Evolutionary conservation across 2,329 filamentous ascomycete genomes (phyloP).

Genomic region (Venturia nashicola): DNA sequence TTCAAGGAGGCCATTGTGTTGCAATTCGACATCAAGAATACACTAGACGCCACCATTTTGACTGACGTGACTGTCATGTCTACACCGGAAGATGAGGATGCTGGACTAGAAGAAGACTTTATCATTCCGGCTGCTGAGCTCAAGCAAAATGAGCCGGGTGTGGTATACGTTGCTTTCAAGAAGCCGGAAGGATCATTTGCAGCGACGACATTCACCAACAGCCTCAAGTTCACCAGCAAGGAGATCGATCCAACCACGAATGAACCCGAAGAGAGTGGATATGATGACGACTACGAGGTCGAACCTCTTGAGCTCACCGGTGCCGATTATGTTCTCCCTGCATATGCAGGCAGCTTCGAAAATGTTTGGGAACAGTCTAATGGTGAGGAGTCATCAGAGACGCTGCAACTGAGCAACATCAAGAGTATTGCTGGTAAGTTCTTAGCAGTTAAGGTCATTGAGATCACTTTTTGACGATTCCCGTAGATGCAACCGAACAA

Average conservation of each 20-base stretch:
- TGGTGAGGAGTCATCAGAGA: constrained; percentile 82
- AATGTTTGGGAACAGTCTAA: constrained; percentile 92
- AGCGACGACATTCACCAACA: constrained; percentile 73
- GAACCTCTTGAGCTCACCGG: constrained; percentile 84
- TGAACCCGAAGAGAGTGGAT: constrained; percentile 82
- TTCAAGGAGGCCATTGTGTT: constrained; percentile 96
- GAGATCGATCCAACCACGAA: constrained; percentile 93
- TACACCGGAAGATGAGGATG: constrained; percentile 66
- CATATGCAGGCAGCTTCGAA: constrained; percentile 89
- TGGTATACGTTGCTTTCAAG: constrained; percentile 90
- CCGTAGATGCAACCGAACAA: constrained; percentile 78
- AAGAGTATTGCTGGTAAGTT: constrained; percentile 83
- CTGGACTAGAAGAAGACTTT: constrained; percentile 65
- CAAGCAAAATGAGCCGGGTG: constrained; percentile 73
- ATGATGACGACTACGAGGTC: constrained; percentile 96
- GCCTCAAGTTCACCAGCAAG: constrained; percentile 94
- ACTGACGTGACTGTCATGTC: constrained; percentile 80
- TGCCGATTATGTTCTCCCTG: constrained; percentile 86
- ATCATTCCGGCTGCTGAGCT: constrained; percentile 82
- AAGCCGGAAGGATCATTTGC: constrained; percentile 70
- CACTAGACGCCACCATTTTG: constrained; percentile 76
- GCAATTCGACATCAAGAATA: constrained; percentile 94
- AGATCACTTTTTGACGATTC: background rate
- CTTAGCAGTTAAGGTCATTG: background rate
- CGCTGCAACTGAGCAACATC: constrained; percentile 71